Percentiles rank a stretch among this genome's conserved stretches.
phyloP scores from a whole-genome alignment of 495 filamentous ascomycete genomes.

The Bacidia gigantensis region DNA sequence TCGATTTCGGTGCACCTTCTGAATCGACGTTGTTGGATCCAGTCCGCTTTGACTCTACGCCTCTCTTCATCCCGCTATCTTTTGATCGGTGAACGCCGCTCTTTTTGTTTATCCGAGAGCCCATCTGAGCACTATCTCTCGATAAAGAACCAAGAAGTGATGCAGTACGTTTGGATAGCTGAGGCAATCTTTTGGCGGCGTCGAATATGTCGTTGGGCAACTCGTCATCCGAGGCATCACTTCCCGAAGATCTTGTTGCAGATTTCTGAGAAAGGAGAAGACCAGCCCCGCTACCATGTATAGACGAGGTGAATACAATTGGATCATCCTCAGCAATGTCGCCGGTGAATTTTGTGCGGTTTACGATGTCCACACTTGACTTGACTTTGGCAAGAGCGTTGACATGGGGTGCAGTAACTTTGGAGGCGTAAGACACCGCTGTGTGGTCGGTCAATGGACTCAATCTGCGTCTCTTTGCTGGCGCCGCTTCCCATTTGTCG shows the following conservation, averaged over 20 bases:
- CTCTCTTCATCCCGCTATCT: too few relatives aligned
- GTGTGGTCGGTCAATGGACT: slow-evolving; percentile 22
- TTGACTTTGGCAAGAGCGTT: not conserved
- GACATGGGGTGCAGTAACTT: too few relatives aligned
- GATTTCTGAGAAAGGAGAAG: slow-evolving; percentile 8
- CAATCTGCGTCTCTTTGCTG: slow-evolving; percentile 30
- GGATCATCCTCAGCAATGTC: slow-evolving; percentile 28
- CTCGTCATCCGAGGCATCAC: slow-evolving; percentile 27
- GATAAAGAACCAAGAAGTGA: slow-evolving; percentile 25
- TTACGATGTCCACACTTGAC: slow-evolving; percentile 17
- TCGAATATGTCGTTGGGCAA: slow-evolving; percentile 14
- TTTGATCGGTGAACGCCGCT: not conserved
- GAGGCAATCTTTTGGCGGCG: not conserved
- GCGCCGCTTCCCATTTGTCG: slow-evolving; percentile 25
- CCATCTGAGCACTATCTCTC: slow-evolving; percentile 1
- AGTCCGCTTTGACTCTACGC: not conserved
- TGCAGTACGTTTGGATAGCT: slow-evolving; percentile 2
- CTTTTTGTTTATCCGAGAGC: not conserved
- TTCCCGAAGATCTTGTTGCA: slow-evolving; percentile 18
- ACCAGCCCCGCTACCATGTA: slow-evolving; percentile 13
- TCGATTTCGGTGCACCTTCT: slow-evolving; percentile 13
- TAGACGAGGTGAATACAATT: slow-evolving; percentile 40
- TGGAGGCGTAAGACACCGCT: too few relatives aligned
- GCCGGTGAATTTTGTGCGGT: too few relatives aligned
- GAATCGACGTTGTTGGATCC: not conserved